Evolutionary conservation across 345 rosid species (phyloP), one percentile per base, ranked within the genome.

Genomic region (Camelina sativa): DNA sequence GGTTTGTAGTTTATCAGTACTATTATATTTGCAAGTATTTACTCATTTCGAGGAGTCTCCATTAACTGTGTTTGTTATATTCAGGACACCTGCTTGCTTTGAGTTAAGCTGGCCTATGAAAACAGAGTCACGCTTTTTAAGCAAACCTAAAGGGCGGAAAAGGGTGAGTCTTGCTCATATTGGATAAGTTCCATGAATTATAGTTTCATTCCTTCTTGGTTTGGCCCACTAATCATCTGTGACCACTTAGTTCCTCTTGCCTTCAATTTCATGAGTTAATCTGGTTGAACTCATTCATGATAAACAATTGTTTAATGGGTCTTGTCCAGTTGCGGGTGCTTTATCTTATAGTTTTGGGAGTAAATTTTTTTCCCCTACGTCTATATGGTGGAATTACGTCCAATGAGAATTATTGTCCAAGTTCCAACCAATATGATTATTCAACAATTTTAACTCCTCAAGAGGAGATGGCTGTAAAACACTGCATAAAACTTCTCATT

Each of bases 71-170:
- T 61, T 34, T 34, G 67, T 32, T 69, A 56, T 65, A 20, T 80
- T 65, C 60, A 95, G 99, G 99, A 89, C 97, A 57, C 96, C 86
- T 79, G 83, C 91, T 73, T 95, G 99, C 84, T 95, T 92, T 75
- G 93, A 92, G 57, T 85, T 95, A 84, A 44, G 52, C 67, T 92
- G 97, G 99, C 99, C 97, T 17, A 82, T 90, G 87, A 85, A 43
- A 80, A 6, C 7, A 32, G 86, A 88, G 0, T 86, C 97, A 7
- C 56, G 81, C 5, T 95, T 90, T 72, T 74, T 95, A 48, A 48
- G 51, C 68, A 50, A 11, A 69, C 93, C 95, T 66, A 87, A 65
- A 64, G 83, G 82, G 80, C 43, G 90, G 73, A 95, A 87, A 83
- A 83, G 96, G 89, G 99, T 95, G 61, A n/a, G 89, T 79, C 74